Percentiles rank a stretch among this genome's conserved stretches.
Evolutionary conservation across 768 basidiomycete genomes (phyloP).

Genomic region (Pisolithus albus): DNA sequence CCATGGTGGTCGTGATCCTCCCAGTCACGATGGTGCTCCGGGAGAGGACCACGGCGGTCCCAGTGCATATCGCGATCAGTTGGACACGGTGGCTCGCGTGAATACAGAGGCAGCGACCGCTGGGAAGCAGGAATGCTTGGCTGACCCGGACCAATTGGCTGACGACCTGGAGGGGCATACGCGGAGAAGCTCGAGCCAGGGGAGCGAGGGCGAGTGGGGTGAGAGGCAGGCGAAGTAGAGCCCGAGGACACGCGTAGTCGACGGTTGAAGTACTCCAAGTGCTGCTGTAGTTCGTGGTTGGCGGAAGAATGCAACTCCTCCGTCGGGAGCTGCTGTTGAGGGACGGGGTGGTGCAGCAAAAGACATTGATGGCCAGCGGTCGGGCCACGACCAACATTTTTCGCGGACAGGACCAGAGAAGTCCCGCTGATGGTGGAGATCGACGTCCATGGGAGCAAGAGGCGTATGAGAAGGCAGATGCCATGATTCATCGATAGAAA

Average conservation of each 20-base stretch:
- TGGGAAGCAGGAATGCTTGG: constrained; percentile 39
- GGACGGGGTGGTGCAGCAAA: constrained; percentile 62
- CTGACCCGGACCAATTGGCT: constrained; percentile 47
- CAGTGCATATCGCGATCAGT: constrained; percentile 50
- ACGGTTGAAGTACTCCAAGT: constrained; percentile 55
- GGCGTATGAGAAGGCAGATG: constrained; percentile 61
- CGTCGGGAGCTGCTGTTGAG: constrained; percentile 48
- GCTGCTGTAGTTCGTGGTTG: constrained; percentile 34
- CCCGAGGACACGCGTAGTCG: constrained; percentile 47
- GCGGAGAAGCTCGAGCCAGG: constrained; percentile 40
- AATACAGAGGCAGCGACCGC: constrained; percentile 56
- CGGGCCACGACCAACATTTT: constrained; percentile 44
- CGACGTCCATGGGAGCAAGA: constrained; percentile 73
- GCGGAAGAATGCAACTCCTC: constrained; percentile 44
- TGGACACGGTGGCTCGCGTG: constrained; percentile 42
- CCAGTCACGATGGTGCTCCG: constrained; percentile 47
- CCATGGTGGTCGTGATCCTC: constrained; percentile 34
- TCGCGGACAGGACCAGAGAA: constrained; percentile 45
- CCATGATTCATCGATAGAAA: constrained; percentile 70
- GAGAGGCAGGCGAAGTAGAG: constrained; percentile 54
- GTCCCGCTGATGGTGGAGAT: constrained; percentile 53
- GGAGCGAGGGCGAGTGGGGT: constrained; percentile 42
- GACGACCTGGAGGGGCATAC: constrained; percentile 42
- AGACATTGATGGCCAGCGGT: constrained; percentile 46
- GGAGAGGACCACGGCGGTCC: constrained; percentile 50